Evolutionary conservation across 2,329 filamentous ascomycete genomes (phyloP), one percentile per base, ranked within the genome.

Genomic region (Diaporthe sp.): DNA sequence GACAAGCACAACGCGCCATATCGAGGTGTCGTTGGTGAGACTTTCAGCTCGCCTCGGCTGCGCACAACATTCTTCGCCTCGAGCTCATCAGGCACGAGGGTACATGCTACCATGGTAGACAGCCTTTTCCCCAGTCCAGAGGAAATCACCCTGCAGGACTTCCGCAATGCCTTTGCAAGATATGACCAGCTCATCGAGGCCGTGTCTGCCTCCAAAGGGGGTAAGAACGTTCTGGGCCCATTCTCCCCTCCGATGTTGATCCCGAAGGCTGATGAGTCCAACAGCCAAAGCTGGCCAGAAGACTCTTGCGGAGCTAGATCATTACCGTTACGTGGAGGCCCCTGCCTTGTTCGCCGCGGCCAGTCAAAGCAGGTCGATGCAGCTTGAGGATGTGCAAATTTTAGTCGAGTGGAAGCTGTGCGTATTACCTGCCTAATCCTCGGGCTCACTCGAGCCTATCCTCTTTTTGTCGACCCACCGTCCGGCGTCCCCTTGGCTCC

Each of bases 391-490:
- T 78, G 85, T 94, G 45, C 87, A 90, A 78, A 84, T 79, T 28
- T 85, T 95, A 4, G 89, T 94, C 13, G 88, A 92, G 61, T 95
- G 93, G 92, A 95, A 95, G 81, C 85, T 95, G 90, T 93, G 84
- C 80, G 90, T 83, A 60, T 35, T 58, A 28, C 22, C 69, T 60
- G 64, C 64, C 15, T 70, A 66, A 52, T 68, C 64, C 47, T 68
- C 47, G 33, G 33, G 64, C 22, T 28, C 45, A 13, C 42, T 54
- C 35, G 30, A 40, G 45, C n/a, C 64, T 54, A 68, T 68, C 30
- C 64, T 68, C 33, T 52, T 68, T 68, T 54, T 12, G 64, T 40
- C 47, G 22, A 68, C 30, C 45, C 45, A 17, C 64, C 33, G 47
- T 54, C 47, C 64, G 54, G 30, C 47, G 30, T 40, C 2, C 33